Percentiles rank a stretch among this genome's conserved stretches.
These are phyloP conservation scores for Didymosphaeria variabile DNA, from an alignment of 2,329 filamentous ascomycete species.

Conservation along the genomic window DNA sequence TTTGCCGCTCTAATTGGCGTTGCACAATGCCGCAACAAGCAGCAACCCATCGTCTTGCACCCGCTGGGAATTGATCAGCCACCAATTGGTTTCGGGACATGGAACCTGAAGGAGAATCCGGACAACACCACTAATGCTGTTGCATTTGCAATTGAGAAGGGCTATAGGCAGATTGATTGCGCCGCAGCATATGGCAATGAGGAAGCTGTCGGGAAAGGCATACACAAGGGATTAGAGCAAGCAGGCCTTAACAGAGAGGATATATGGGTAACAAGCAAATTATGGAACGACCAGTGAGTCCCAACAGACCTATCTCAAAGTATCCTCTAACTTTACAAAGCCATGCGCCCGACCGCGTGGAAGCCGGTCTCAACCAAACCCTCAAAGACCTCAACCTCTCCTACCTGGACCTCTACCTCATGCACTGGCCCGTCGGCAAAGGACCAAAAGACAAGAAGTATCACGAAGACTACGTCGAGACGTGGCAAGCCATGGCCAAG, in stretches of 20 bases:
- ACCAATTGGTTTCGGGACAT: constrained; percentile 31
- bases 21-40: constrained; percentile 21
- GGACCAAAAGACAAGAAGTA: constrained; percentile 61
- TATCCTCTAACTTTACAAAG: constrained; percentile 15
- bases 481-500: constrained; percentile 43
- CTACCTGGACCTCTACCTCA: constrained; percentile 87
- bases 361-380: constrained; percentile 74
- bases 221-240: constrained; percentile 20
- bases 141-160: constrained; percentile 31
- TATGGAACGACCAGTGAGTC: constrained; percentile 49
- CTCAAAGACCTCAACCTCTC: constrained; percentile 79
- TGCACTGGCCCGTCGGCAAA: constrained; percentile 55
- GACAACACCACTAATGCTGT: constrained; percentile 42
- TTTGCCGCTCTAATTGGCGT: constrained; percentile 14
- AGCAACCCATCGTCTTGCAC: constrained; percentile 14
- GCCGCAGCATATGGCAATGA: constrained; percentile 28
- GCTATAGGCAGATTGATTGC: constrained; percentile 34
- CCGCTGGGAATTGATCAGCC: constrained; percentile 20
- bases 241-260: constrained; percentile 43
- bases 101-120: constrained; percentile 27
- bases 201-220: constrained; percentile 23
- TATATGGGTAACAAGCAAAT: constrained; percentile 70
- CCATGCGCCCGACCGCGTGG: constrained; percentile 34
- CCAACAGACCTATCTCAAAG: no score
- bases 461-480: constrained; percentile 23